Evolutionary conservation across 352 stramenopile genomes (phyloP).

Genomic region (Globisporangium perplexum): DNA sequence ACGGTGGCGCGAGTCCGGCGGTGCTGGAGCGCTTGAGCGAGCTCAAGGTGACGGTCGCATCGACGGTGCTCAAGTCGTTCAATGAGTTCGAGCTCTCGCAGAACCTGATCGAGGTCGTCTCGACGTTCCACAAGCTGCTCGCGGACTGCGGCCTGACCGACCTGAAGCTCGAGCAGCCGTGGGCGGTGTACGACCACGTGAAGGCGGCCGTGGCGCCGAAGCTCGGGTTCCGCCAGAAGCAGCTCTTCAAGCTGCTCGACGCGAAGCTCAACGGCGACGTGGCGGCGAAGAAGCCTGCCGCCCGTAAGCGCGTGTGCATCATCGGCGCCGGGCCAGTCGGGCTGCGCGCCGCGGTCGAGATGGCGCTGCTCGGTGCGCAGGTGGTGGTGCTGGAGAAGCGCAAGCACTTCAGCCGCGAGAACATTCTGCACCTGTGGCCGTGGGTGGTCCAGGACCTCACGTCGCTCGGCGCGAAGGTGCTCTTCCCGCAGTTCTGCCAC

Average conservation of each 20-base stretch:
- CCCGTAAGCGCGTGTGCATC: slow-evolving; percentile 66
- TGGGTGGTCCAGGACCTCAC: slow-evolving; percentile 83
- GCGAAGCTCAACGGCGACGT: slow-evolving; percentile 41
- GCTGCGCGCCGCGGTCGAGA: slow-evolving; percentile 66
- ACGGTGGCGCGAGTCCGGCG: slow-evolving; percentile 7
- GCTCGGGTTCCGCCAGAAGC: slow-evolving; percentile 67
- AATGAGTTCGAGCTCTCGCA: slow-evolving; percentile 56
- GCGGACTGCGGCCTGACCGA: slow-evolving; percentile 48
- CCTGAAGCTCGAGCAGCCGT: slow-evolving; percentile 41
- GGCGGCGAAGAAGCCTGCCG: slow-evolving; percentile 53
- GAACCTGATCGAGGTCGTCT: slow-evolving; percentile 51
- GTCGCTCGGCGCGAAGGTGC: slow-evolving; percentile 71
- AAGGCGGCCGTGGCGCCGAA: slow-evolving; percentile 49
- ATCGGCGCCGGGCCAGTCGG: slow-evolving; percentile 73
- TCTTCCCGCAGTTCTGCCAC: slow-evolving; percentile 78
- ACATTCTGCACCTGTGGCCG: slow-evolving; percentile 82
- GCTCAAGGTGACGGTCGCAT: slow-evolving; percentile 27
- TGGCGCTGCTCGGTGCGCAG: slow-evolving; percentile 59
- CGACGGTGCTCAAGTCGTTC: slow-evolving; percentile 50
- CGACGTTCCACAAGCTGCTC: slow-evolving; percentile 50
- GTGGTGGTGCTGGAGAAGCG: slow-evolving; percentile 82
- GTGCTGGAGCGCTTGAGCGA: slow-evolving; percentile 23
- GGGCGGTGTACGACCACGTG: slow-evolving; percentile 63
- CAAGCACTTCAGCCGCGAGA: slow-evolving; percentile 74
- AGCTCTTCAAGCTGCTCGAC: slow-evolving; percentile 73